These are phyloP conservation scores for Artemisia annua DNA, from an alignment of 129 eudicot genomes.

Conservation along the genomic window DNA sequence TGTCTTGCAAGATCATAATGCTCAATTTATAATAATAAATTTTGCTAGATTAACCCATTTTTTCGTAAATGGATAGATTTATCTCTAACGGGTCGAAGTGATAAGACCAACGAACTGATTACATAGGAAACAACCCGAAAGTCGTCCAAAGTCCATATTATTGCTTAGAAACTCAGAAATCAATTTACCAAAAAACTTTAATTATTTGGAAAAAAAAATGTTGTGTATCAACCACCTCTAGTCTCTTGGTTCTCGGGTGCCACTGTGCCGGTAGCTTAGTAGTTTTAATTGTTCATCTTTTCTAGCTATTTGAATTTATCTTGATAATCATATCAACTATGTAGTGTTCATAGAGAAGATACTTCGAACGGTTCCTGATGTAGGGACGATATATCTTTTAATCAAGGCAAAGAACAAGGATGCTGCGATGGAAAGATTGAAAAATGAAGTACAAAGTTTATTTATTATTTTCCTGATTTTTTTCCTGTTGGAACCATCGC, in stretches of 20 bases:
- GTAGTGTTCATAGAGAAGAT: constrained; percentile 92
- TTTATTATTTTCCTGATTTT: not conserved
- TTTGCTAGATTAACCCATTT: not conserved
- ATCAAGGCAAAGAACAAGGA: constrained; percentile 85
- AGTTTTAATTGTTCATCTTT: not conserved
- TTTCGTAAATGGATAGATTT: too few species aligned
- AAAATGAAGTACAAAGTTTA: constrained; percentile 60
- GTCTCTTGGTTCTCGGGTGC: too few species aligned
- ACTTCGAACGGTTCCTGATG: constrained; percentile 84
- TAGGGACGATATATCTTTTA: constrained; percentile 75
- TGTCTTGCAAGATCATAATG: constrained; percentile 3
- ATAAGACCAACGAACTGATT: too few species aligned
- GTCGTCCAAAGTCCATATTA: too few species aligned
- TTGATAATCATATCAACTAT: not conserved
- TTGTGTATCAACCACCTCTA: too few species aligned
- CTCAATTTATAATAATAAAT: not conserved
- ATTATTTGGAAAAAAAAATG: too few species aligned
- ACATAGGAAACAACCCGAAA: too few species aligned
- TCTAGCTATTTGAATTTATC: constrained; percentile 11
- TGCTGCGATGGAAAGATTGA: constrained; percentile 69
- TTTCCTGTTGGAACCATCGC: not conserved
- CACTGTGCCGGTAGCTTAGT: too few species aligned
- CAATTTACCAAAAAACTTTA: too few species aligned
- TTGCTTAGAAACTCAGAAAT: too few species aligned
- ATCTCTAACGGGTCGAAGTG: too few species aligned